Conservation (phyloP, 345 rosid genomes). For the Brassica rapa region DNA sequence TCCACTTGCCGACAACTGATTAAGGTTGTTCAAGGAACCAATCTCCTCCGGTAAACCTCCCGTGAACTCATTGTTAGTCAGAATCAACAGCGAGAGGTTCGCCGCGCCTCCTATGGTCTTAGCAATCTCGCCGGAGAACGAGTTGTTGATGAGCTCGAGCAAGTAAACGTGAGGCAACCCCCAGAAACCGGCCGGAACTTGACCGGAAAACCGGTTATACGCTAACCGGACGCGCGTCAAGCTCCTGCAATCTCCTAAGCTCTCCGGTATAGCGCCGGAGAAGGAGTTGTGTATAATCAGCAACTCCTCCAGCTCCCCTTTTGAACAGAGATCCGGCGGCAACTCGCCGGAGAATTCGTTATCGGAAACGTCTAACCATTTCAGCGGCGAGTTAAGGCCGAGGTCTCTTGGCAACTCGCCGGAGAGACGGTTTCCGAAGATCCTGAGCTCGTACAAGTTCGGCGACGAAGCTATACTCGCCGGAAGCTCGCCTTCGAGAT, state of each 20-base stretch:
- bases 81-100: conserved; percentile 61
- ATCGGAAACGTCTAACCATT: conserved; percentile 79
- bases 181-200: conserved; percentile 80
- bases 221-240: conserved; percentile 73
- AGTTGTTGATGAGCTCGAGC: conserved; percentile 66
- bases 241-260: conserved; percentile 60
- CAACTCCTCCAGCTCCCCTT: conserved; percentile 75
- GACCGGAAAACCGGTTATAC: conserved; percentile 66
- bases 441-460: conserved; percentile 71
- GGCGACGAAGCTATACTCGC: conserved; percentile 63
- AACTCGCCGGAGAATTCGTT: conserved; percentile 67
- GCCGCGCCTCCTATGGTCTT: conserved; percentile 63
- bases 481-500: conserved; percentile 66
- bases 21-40: conserved; percentile 57
- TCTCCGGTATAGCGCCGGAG: conserved; percentile 69
- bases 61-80: conserved; percentile 63
- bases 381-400: conserved; percentile 75
- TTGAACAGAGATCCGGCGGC: conserved; percentile 63
- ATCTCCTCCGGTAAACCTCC: conserved; percentile 79
- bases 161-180: conserved; percentile 81
- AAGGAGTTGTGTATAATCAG: conserved; percentile 65
- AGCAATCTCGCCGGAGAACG: conserved; percentile 65
- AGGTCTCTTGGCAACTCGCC: conserved; percentile 71
- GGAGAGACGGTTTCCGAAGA: conserved; percentile 65
- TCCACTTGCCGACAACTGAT: conserved; percentile 57